Conservation (phyloP, 225 moss, liverwort and hornwort genomes). For the Sphagnum contortum region DNA sequence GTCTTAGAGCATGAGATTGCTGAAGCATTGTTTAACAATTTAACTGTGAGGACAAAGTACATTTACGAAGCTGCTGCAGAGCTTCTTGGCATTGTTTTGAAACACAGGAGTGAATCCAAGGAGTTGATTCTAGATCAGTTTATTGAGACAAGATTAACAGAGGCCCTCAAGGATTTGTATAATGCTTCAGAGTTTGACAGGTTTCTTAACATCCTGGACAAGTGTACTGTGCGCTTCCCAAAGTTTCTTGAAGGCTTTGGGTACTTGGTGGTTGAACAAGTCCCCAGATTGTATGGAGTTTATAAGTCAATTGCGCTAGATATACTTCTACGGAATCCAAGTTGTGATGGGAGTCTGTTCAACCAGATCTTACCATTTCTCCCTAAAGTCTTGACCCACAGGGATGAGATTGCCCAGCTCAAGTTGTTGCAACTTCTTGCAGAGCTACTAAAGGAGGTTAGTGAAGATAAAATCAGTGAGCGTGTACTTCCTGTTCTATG, state of each 20-base stretch:
- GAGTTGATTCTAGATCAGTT: constrained; percentile 18
- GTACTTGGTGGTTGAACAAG: constrained; percentile 57
- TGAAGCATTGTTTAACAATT: constrained; percentile 65
- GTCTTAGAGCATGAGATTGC: constrained; percentile 55
- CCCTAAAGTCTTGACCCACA: constrained; percentile 51
- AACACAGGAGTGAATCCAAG: constrained; percentile 31
- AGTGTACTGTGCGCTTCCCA: constrained; percentile 58
- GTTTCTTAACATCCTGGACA: constrained; percentile 77
- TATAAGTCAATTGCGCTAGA: constrained; percentile 65
- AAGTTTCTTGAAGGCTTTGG: constrained; percentile 50
- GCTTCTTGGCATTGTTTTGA: constrained; percentile 64
- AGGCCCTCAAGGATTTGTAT: constrained; percentile 43
- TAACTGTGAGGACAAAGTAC: constrained; percentile 60
- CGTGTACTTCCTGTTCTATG: constrained; percentile 62
- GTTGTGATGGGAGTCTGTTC: constrained; percentile 38
- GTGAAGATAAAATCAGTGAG: constrained; percentile 36
- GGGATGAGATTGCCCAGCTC: constrained; percentile 79
- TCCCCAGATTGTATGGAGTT: constrained; percentile 69
- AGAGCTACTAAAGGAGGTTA: constrained; percentile 46
- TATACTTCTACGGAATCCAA: constrained; percentile 59
- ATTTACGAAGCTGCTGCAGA: constrained; percentile 92
- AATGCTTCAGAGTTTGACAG: constrained; percentile 59
- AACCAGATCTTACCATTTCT: constrained; percentile 50
- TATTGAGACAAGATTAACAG: constrained; percentile 60
- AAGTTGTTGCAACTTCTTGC: constrained; percentile 64